Conservation (phyloP, 371 early-diverging fungal genomes). For the Mortierella sp. region DNA sequence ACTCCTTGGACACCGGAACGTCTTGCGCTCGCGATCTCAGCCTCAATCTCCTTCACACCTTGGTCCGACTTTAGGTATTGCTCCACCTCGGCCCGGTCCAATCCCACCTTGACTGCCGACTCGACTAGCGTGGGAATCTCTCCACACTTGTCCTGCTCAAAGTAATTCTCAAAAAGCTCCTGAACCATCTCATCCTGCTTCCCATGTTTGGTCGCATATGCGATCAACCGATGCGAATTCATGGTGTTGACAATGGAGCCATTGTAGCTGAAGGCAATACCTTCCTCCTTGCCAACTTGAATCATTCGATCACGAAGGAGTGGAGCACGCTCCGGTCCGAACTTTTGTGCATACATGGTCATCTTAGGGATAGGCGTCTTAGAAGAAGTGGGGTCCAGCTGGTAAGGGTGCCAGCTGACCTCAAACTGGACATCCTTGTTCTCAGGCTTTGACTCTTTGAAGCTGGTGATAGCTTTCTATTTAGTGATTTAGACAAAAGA, state of each 20-base stretch:
- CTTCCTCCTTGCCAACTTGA: slow-evolving; percentile 65
- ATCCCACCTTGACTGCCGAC: slow-evolving; percentile 68
- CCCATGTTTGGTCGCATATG: slow-evolving; percentile 62
- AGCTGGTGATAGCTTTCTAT: slow-evolving; percentile 62
- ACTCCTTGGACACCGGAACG: slow-evolving; percentile 69
- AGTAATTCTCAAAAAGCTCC: slow-evolving; percentile 71
- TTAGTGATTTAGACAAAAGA: not conserved
- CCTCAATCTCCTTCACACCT: slow-evolving; percentile 58
- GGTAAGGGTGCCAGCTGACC: slow-evolving; percentile 66
- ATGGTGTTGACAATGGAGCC: slow-evolving; percentile 73
- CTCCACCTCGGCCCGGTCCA: slow-evolving; percentile 59
- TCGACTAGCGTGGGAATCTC: slow-evolving; percentile 63
- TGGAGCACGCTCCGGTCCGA: slow-evolving; percentile 54
- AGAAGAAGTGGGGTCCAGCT: slow-evolving; percentile 43
- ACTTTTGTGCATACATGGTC: slow-evolving; percentile 63
- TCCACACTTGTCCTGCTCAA: slow-evolving; percentile 73
- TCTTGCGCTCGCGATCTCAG: slow-evolving; percentile 53
- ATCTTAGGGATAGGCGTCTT: slow-evolving; percentile 58
- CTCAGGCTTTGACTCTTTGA: slow-evolving; percentile 48
- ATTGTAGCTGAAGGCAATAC: slow-evolving; percentile 68
- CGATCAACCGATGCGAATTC: slow-evolving; percentile 75
- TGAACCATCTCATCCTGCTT: slow-evolving; percentile 68
- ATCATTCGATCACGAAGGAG: slow-evolving; percentile 62
- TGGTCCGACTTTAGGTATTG: slow-evolving; percentile 64
- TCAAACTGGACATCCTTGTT: slow-evolving; percentile 63